phyloP scores from a whole-genome alignment of 768 basidiomycete genomes.

The Porphyrellus cyaneotinctus region DNA sequence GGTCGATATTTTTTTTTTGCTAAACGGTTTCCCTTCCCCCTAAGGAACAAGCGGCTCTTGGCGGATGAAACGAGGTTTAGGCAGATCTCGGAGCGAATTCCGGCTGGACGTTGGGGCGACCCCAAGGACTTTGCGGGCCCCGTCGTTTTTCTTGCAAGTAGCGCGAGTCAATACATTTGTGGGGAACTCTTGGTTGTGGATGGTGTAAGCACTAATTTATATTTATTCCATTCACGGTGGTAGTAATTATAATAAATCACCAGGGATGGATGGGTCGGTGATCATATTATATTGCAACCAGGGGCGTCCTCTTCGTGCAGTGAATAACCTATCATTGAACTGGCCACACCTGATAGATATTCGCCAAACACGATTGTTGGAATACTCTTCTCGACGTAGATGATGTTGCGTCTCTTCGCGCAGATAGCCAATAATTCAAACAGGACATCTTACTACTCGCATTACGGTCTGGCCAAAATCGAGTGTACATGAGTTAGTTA shows the following conservation, averaged over 20 bases:
- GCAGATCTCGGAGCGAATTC: conserved; percentile 71
- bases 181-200: conserved; percentile 67
- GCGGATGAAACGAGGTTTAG: conserved; percentile 55
- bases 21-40: conserved; percentile 17
- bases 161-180: conserved; percentile 63
- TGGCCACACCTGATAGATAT: neutral
- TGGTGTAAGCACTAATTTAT: conserved; percentile 44
- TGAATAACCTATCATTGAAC: neutral
- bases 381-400: conserved; percentile 16
- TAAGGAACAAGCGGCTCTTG: conserved; percentile 66
- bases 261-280: conserved; percentile 61
- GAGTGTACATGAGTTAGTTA: neutral
- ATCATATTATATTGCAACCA: conserved; percentile 3
- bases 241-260: conserved; percentile 9
- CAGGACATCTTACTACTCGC: neutral
- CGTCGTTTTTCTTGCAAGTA: conserved; percentile 60
- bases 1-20: conserved; percentile 5
- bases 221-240: conserved; percentile 1
- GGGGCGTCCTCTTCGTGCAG: neutral
- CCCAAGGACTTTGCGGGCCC: conserved; percentile 67
- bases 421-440: conserved; percentile 3
- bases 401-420: conserved; percentile 6
- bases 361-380: conserved; percentile 1
- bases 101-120: conserved; percentile 62
- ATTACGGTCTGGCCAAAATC: neutral